Conservation (phyloP, 2,329 filamentous ascomycete genomes). For the Nigrospora oryzae region DNA sequence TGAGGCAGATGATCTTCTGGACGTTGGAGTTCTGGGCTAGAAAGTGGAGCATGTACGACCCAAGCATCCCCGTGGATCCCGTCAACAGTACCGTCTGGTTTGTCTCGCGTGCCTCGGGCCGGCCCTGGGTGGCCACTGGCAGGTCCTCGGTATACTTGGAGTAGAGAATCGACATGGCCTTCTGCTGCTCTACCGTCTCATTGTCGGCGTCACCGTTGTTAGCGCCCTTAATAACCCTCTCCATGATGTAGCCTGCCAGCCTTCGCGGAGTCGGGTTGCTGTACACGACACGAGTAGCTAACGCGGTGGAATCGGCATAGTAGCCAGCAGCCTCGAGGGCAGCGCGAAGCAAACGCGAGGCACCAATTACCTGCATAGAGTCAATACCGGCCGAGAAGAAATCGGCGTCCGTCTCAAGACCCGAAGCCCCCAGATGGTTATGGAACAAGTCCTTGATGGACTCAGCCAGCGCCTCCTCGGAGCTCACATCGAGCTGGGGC, state of each 20-base stretch:
- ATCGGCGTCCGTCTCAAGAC: slow-evolving; percentile 24
- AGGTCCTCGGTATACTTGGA: slow-evolving; percentile 21
- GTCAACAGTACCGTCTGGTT: slow-evolving; percentile 29
- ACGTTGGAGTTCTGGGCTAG: slow-evolving; percentile 24
- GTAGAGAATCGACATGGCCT: slow-evolving; percentile 4
- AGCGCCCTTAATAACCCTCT: not conserved
- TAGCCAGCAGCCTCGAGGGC: slow-evolving; percentile 21
- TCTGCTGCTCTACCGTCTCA: slow-evolving; percentile 1
- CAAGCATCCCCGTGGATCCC: slow-evolving; percentile 40
- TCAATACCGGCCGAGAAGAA: slow-evolving; percentile 28
- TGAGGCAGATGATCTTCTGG: slow-evolving; percentile 38
- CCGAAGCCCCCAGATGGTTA: slow-evolving; percentile 12
- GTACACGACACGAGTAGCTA: slow-evolving; percentile 31
- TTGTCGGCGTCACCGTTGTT: not conserved
- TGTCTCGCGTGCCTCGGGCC: slow-evolving; percentile 12
- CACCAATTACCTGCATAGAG: slow-evolving; percentile 31
- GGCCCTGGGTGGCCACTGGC: slow-evolving; percentile 7
- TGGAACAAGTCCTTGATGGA: slow-evolving; percentile 23
- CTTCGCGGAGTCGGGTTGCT: slow-evolving; percentile 25
- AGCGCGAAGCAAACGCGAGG: slow-evolving; percentile 25
- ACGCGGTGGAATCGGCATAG: slow-evolving; percentile 21
- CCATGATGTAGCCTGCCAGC: slow-evolving; percentile 23
- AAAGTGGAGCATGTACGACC: slow-evolving; percentile 35
- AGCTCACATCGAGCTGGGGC: slow-evolving; percentile 18
- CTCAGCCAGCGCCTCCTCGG: slow-evolving; percentile 15